Base-by-base conservation (phyloP, 352 stramenopile genomes). In the Phytophthora fragariae region DNA sequence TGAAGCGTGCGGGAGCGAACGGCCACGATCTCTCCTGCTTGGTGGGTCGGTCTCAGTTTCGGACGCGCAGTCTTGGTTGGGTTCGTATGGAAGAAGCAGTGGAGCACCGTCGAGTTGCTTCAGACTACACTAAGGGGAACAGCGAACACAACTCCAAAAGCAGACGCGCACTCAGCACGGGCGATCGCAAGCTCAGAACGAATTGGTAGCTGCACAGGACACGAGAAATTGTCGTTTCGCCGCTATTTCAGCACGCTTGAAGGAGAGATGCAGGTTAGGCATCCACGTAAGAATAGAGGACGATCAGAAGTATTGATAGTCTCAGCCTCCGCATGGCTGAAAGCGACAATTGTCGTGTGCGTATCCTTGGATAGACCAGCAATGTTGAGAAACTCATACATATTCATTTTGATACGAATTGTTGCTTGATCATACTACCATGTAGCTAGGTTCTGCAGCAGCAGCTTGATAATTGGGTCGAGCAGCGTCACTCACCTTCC, bases 271-370 rank as follows among this genome's bases (percentile, higher is more conserved):
- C 35, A 49, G 4, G 14, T 19, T 19, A 52, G 35, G 14, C 35
- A 15, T 53, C 21, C 35, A 31, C 15, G 53, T 62, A 77, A 77
- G 70, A 77, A 77, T 77, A 77, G 70, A 73, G 29, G 50, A 53
- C 35, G 37, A 35, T 9, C 4, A 24, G 46, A 35, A 37, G 57
- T 77, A 77, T 77, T 77, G 57, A 73, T 77, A 77, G 57, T 29
- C 33, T 14, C 37, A 77, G 57, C 39, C 33, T 14, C 37, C 41
- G 19, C 10, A 27, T 62, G 37, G 29, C 54, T 39, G 50, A 35
- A 61, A 49, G 53, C 21, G 11, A 17, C 21, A 39, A 17, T 31
- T 12, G 24, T 27, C 24, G 24, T 27, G 24, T 27, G 24, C 1
- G 24, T 1, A 27, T 27, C 24, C 1, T 27, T 27, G 24, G 24